These are phyloP conservation scores for Pseudopyrenochaeta lycopersici DNA, from an alignment of 2,329 filamentous ascomycete genomes.

Conservation along the genomic window DNA sequence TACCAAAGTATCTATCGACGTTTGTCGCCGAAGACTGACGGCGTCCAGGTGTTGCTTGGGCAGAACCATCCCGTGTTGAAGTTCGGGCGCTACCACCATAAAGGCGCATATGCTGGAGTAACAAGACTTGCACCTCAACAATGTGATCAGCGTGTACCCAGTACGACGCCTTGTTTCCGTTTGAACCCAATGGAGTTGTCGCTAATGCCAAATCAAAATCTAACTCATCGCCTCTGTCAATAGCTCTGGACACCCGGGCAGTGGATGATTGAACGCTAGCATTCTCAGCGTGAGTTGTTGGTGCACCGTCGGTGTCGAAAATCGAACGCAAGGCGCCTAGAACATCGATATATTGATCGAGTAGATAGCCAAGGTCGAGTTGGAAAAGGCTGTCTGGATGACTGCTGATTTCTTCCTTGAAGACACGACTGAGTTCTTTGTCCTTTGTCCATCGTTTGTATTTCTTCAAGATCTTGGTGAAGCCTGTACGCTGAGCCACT, in stretches of 20 bases:
- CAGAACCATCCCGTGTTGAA: constrained; percentile 25
- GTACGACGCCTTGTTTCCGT: constrained; percentile 59
- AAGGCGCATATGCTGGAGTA: constrained; percentile 60
- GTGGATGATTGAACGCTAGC: constrained; percentile 33
- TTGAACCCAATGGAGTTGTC: constrained; percentile 56
- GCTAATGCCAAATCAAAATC: constrained; percentile 61
- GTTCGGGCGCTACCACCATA: constrained; percentile 36
- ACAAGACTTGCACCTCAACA: constrained; percentile 61
- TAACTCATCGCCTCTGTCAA: constrained; percentile 52
- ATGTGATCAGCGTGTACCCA: constrained; percentile 65
- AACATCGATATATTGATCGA: constrained; percentile 59
- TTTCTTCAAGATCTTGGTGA: constrained; percentile 86
- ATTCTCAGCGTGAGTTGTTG: constrained; percentile 16
- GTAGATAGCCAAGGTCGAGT: constrained; percentile 66
- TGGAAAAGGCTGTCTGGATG: constrained; percentile 76
- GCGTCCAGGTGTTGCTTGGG: constrained; percentile 31
- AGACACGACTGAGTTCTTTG: constrained; percentile 68
- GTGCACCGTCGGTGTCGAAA: constrained; percentile 47
- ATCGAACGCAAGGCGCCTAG: constrained; percentile 56
- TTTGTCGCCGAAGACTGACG: constrained; percentile 35
- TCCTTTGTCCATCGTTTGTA: constrained; percentile 90
- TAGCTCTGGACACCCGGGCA: constrained; percentile 48
- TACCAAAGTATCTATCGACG: constrained; percentile 35
- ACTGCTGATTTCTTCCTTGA: constrained; percentile 72
- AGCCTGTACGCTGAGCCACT: constrained; percentile 76